Evolutionary conservation across 768 basidiomycete species (phyloP).

Genomic region (Termitomyces sp.): DNA sequence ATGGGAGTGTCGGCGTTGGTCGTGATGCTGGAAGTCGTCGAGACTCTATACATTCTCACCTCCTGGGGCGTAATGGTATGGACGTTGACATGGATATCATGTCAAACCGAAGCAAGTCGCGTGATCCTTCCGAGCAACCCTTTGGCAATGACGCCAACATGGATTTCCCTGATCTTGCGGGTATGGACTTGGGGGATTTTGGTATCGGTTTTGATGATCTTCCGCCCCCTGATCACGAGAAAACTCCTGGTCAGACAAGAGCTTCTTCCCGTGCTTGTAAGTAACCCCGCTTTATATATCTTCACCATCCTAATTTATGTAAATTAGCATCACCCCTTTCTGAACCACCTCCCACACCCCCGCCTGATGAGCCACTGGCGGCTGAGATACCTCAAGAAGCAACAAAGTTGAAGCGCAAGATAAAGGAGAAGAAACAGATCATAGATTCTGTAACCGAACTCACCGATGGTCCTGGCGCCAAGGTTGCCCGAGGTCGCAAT

Average conservation of each 20-base stretch:
- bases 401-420: slow-evolving; percentile 44
- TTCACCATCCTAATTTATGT: background rate
- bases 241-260: slow-evolving; percentile 57
- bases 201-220: slow-evolving; percentile 68
- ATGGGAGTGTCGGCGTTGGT: slow-evolving; percentile 69
- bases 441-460: slow-evolving; percentile 91
- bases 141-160: slow-evolving; percentile 53
- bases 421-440: slow-evolving; percentile 80
- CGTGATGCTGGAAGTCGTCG: slow-evolving; percentile 60
- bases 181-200: slow-evolving; percentile 60
- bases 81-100: slow-evolving; percentile 59
- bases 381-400: slow-evolving; percentile 38
- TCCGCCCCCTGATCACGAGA: slow-evolving; percentile 36
- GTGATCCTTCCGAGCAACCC: slow-evolving; percentile 63
- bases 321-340: slow-evolving; percentile 69
- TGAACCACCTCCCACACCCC: slow-evolving; percentile 75
- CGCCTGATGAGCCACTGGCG: slow-evolving; percentile 51
- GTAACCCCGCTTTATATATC: slow-evolving; percentile 18
- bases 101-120: slow-evolving; percentile 56
- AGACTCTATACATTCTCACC: slow-evolving; percentile 60
- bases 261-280: slow-evolving; percentile 68
- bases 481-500: slow-evolving; percentile 52
- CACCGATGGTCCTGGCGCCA: slow-evolving; percentile 54
- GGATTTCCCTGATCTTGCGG: slow-evolving; percentile 49
- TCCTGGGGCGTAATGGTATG: slow-evolving; percentile 44